A percentile compares a stretch with the other conserved stretches of the same genome.
phyloP scores from a whole-genome alignment of 352 stramenopile species.

The Globisporangium ultimum region DNA sequence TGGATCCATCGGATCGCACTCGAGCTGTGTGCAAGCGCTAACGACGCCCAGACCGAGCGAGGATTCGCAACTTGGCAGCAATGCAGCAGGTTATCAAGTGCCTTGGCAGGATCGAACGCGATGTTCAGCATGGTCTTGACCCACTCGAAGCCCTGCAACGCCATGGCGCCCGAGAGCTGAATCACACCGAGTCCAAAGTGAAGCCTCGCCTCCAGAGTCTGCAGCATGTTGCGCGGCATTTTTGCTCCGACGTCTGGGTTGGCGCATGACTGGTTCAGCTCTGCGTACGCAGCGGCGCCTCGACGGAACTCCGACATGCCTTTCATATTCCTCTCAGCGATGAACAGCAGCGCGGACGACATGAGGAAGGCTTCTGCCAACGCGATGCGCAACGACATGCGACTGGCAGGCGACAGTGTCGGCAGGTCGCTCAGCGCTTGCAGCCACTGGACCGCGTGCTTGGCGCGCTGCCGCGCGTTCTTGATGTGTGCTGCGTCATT shows the following conservation, averaged over 20 bases:
- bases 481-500: slow-evolving; percentile 28
- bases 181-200: slow-evolving; percentile 31
- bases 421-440: slow-evolving; percentile 24
- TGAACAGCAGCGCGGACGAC: slow-evolving; percentile 22
- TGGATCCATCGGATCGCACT: slow-evolving; percentile 21
- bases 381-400: slow-evolving; percentile 16
- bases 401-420: slow-evolving; percentile 26
- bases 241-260: background rate
- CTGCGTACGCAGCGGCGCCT: slow-evolving; percentile 20
- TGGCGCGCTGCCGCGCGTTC: slow-evolving; percentile 17
- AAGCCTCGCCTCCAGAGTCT: slow-evolving; percentile 18
- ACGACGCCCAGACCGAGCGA: slow-evolving; percentile 27
- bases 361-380: slow-evolving; percentile 33
- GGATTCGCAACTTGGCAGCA: slow-evolving; percentile 12
- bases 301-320: slow-evolving; percentile 26
- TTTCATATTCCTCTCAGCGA: slow-evolving; percentile 23
- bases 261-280: slow-evolving; percentile 13
- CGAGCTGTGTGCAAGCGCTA: slow-evolving; percentile 30
- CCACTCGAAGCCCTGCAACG: slow-evolving; percentile 27
- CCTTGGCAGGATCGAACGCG: slow-evolving; percentile 20
- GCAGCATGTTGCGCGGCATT: slow-evolving; percentile 12
- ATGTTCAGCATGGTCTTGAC: slow-evolving; percentile 18
- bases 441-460: slow-evolving; percentile 24
- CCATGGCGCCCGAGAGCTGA: slow-evolving; percentile 24
- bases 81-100: slow-evolving; percentile 23